These are phyloP conservation scores for Talaromyces sp. DNA, from an alignment of 2,329 filamentous ascomycete species.

Conservation along the genomic window DNA sequence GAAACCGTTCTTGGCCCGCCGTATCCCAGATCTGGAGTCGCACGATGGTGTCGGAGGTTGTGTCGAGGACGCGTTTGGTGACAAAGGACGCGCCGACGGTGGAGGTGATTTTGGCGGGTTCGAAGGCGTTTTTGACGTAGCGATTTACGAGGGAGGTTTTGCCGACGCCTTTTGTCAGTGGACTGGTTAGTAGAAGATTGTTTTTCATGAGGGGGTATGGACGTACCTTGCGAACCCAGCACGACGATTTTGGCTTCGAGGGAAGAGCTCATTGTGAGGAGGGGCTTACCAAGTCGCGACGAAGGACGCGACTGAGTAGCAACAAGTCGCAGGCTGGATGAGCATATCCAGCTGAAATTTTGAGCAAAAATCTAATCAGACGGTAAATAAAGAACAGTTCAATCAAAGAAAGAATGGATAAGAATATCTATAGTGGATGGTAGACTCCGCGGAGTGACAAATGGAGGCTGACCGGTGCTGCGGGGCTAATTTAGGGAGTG, in stretches of 20 bases:
- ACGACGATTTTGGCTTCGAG: conserved; percentile 56
- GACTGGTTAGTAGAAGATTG: neutral
- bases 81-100: conserved; percentile 80
- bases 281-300: conserved; percentile 22
- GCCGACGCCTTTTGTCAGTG: conserved; percentile 44
- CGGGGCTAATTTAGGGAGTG: conserved; percentile 12
- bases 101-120: conserved; percentile 49
- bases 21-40: conserved; percentile 97
- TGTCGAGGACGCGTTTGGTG: conserved; percentile 76
- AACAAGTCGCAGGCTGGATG: conserved; percentile 28
- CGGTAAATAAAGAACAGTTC: neutral
- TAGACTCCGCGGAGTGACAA: neutral
- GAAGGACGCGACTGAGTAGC: conserved; percentile 28
- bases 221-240: conserved; percentile 50
- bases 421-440: neutral
- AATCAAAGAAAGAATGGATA: neutral
- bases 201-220: neutral
- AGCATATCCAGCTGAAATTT: conserved; percentile 25
- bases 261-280: conserved; percentile 45
- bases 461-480: conserved; percentile 12
- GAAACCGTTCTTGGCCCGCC: conserved; percentile 91
- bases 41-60: conserved; percentile 79
- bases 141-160: conserved; percentile 55
- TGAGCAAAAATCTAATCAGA: neutral
- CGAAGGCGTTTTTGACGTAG: conserved; percentile 49